Percentiles rank a stretch among this genome's conserved stretches.
Evolutionary conservation across 352 stramenopile species (phyloP).

Genomic region (Blastocystis sp.): DNA sequence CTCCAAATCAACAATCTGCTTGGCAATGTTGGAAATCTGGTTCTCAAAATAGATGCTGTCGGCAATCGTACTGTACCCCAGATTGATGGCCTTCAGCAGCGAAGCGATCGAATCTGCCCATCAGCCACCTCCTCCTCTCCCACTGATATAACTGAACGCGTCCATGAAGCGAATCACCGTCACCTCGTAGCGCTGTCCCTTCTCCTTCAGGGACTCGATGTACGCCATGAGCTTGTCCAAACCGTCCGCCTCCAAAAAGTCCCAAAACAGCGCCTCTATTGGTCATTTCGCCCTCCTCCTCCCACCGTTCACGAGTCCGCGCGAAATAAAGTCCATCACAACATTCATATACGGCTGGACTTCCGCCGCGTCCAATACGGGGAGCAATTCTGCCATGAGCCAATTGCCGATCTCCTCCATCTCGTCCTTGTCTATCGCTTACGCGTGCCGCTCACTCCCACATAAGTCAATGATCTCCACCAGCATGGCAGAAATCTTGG

Average conservation of each 20-base stretch:
- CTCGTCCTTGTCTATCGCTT: conserved; percentile 5
- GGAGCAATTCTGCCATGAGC: neutral
- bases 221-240: conserved; percentile 7
- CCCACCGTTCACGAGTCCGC: conserved; percentile 4
- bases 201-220: neutral
- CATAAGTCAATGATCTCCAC: conserved; percentile 2
- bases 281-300: neutral
- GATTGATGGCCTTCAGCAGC: conserved; percentile 17
- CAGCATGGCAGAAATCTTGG: neutral
- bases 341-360: neutral
- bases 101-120: neutral
- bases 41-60: conserved; percentile 56
- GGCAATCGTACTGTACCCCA: conserved; percentile 38
- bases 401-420: neutral
- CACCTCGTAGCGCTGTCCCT: conserved; percentile 1
- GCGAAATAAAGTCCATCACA: conserved; percentile 22
- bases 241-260: conserved; percentile 3
- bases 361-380: neutral
- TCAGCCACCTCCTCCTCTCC: neutral
- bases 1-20: conserved; percentile 41
- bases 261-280: conserved; percentile 22
- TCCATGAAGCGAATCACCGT: conserved; percentile 64
- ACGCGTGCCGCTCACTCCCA: neutral
- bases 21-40: conserved; percentile 23
- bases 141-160: conserved; percentile 12